Percentiles rank a stretch among this genome's conserved stretches.
Conservation (phyloP, 1,284 basidiomycete species). For the Leccinum pallidistipes region DNA sequence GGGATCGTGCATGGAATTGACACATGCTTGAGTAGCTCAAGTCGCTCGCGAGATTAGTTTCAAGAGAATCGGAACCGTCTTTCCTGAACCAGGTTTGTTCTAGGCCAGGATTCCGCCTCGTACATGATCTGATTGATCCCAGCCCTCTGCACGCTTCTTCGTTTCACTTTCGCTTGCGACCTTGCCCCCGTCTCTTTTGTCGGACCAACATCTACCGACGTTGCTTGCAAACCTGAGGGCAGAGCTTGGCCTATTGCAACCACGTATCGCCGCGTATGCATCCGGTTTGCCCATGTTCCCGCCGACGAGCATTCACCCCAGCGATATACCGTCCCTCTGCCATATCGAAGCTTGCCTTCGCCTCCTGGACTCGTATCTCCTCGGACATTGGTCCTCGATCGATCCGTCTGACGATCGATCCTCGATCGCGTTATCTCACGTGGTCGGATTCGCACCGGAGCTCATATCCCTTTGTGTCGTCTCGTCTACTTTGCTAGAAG, state of each 20-base stretch:
- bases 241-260: conserved; percentile 40
- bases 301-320: conserved; percentile 8
- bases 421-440: conserved; percentile 12
- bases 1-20: conserved; percentile 4
- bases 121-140: conserved; percentile 11
- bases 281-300: conserved; percentile 42
- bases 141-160: conserved; percentile 60
- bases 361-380: conserved; percentile 60
- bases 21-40: conserved; percentile 38
- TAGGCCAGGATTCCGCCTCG: conserved; percentile 4
- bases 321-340: conserved; percentile 40
- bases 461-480: conserved; percentile 49
- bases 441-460: conserved; percentile 43
- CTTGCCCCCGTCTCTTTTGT: conserved; percentile 38
- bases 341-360: conserved; percentile 57
- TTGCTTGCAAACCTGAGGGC: conserved; percentile 41
- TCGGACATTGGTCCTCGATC: conserved; percentile 49
- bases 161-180: conserved; percentile 41
- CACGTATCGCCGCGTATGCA: conserved; percentile 41
- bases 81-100: conserved; percentile 40
- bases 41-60: conserved; percentile 47
- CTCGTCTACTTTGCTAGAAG: conserved; percentile 35
- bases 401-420: conserved; percentile 20
- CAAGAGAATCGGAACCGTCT: conserved; percentile 45
- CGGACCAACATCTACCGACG: conserved; percentile 33